Base-by-base conservation (phyloP, 73 alveolate genomes). In the Stentor coeruleus region DNA sequence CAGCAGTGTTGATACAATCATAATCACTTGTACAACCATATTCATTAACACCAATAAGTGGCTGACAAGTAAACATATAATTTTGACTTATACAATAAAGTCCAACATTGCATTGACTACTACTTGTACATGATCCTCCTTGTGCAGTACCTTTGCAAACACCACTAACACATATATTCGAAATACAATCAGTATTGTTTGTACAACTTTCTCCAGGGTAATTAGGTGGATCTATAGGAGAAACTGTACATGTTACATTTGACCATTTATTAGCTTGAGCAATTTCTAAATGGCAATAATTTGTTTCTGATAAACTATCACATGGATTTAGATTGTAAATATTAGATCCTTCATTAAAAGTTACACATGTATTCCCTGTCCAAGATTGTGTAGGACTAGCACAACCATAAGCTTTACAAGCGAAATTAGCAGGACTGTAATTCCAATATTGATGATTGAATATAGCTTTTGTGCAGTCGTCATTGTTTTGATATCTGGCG, bases 251-350 rank as follows among this genome's bases (percentile, higher is more conserved):
- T 1, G 73, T 57, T 31, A 31, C 73, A 2, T 57, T 57, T 1
- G 73, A 20, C 73, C 73, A 57, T 57, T 57, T 57, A 31, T 57
- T 57, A 57, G 73, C 73, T 57, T 57, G 73, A 20, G 73, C 15
- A 20, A 20, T n/a, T n/a, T n/a, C 73, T n/a, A 57, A n/a, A 31
- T 57, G 15, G 73, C 73, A 57, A 31, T 57, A 57, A 20, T 57
- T n/a, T n/a, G 35, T 31, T n/a, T n/a, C n/a, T 57, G 73, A 20
- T 49, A 20, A 11, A 11, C 28, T 11, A 20, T n/a, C 35, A 31
- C 73, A 57, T n/a, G 15, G 35, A 20, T 57, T 57, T 57, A 57
- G 28, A 31, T n/a, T 31, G 73, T 20, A 57, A 2, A 20, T n/a
- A 31, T 57, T 57, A 31, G 73, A 20, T 20, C 35, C 73, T 57